These are phyloP conservation scores for Syzygium oleosum DNA, from an alignment of 345 rosid species.

Conservation along the genomic window DNA sequence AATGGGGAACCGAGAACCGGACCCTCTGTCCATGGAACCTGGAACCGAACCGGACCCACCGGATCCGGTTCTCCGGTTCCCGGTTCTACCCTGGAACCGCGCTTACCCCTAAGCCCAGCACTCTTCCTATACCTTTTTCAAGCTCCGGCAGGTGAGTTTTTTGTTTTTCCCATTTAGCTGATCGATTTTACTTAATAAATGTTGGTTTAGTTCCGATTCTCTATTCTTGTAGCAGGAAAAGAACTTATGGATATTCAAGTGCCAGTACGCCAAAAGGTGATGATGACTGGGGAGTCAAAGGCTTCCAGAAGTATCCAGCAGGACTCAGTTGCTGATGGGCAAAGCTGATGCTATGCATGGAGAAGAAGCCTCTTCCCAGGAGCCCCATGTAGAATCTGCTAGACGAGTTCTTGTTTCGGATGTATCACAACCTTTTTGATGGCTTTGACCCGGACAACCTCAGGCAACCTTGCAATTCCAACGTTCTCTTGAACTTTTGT, in stretches of 20 bases:
- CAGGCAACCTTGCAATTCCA: not conserved
- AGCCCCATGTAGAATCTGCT: slow-evolving; percentile 10
- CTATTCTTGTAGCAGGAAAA: slow-evolving; percentile 35
- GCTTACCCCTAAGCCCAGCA: no score
- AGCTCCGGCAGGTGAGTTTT: no score
- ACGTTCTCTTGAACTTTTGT: no score
- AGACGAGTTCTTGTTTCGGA: slow-evolving; percentile 12
- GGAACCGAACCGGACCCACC: no score
- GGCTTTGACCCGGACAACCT: slow-evolving; percentile 21
- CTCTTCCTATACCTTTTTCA: no score
- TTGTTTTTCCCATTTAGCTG: not conserved
- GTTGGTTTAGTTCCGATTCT: slow-evolving; percentile 1
- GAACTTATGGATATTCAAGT: slow-evolving; percentile 21
- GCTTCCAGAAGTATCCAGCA: slow-evolving; percentile 6
- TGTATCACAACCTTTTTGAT: slow-evolving; percentile 10
- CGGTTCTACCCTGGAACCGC: no score
- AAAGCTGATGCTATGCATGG: slow-evolving; percentile 10
- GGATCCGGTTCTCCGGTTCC: no score
- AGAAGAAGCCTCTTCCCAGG: slow-evolving; percentile 17
- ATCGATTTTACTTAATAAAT: not conserved
- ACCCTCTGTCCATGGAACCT: no score
- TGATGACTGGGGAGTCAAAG: slow-evolving; percentile 19
- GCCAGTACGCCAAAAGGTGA: slow-evolving; percentile 29
- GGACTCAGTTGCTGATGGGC: slow-evolving; percentile 20
- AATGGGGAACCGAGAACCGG: no score